Conservation (phyloP, 2,329 filamentous ascomycete species). For the Sphaerulina populicola region DNA sequence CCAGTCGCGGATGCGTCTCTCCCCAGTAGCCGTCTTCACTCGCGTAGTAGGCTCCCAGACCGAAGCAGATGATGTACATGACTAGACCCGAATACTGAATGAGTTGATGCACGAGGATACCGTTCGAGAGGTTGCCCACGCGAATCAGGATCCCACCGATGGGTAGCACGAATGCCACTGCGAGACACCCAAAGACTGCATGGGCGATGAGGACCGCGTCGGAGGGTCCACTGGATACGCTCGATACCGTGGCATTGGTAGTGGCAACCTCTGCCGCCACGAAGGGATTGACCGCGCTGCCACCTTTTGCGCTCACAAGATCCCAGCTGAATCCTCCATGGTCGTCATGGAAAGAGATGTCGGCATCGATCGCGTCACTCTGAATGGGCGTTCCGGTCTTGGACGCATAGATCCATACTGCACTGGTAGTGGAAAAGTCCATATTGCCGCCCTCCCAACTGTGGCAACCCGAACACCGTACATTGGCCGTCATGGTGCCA, state of each 20-base stretch:
- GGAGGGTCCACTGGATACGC: conserved; percentile 4
- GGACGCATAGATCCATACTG: conserved; percentile 46
- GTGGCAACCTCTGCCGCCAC: conserved; percentile 15
- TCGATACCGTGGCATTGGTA: conserved; percentile 2
- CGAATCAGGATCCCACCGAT: conserved; percentile 40
- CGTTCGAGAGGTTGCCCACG: conserved; percentile 37
- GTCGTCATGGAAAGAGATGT: conserved; percentile 41
- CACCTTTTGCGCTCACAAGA: conserved; percentile 43
- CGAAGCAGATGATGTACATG: conserved; percentile 43
- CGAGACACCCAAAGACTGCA: conserved; percentile 38
- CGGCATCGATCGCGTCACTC: conserved; percentile 38
- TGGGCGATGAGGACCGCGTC: conserved; percentile 35
- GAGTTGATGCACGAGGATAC: conserved; percentile 39
- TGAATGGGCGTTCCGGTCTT: conserved; percentile 43
- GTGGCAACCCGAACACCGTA: conserved; percentile 47
- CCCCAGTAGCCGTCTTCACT: conserved; percentile 31
- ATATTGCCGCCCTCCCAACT: conserved; percentile 47
- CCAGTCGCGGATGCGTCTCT: conserved; percentile 47
- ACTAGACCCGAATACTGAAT: conserved; percentile 45
- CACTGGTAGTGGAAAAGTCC: conserved; percentile 39
- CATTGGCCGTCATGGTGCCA: conserved; percentile 49
- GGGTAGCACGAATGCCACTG: conserved; percentile 42
- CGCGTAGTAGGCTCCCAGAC: conserved; percentile 39
- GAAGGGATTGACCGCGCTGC: conserved; percentile 37
- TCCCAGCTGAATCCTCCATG: conserved; percentile 40